Evolutionary conservation across 192 early-diverging fungal genomes (phyloP).

Genomic region (Backusella parvicylindrica): DNA sequence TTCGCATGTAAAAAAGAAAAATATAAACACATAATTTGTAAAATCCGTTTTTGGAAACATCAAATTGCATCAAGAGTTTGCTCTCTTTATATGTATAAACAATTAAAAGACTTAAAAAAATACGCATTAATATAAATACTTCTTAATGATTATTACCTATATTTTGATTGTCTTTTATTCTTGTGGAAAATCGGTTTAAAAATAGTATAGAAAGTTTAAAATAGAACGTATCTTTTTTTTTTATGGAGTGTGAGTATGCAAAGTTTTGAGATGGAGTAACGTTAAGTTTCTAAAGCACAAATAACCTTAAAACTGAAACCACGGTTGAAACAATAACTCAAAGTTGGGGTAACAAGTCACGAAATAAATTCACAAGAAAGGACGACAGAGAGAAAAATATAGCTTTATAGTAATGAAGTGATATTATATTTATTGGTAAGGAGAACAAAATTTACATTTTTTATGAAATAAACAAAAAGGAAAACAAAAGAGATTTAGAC

Average conservation of each 20-base stretch:
- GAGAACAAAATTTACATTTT: not conserved
- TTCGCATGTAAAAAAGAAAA: constrained; percentile 82
- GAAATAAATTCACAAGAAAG: too few species aligned
- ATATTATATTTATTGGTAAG: not conserved
- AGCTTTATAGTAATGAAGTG: not conserved
- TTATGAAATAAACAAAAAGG: not conserved
- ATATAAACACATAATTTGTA: constrained; percentile 9
- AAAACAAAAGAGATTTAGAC: constrained; percentile 52
- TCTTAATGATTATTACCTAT: not conserved
- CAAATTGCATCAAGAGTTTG: not conserved
- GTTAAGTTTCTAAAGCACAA: not conserved
- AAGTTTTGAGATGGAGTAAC: not conserved
- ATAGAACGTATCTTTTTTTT: too few species aligned
- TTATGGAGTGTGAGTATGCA: too few species aligned
- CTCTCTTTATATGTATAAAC: not conserved
- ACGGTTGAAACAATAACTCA: not conserved
- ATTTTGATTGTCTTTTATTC: not conserved
- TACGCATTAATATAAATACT: not conserved
- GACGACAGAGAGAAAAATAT: not conserved
- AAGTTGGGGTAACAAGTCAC: not conserved
- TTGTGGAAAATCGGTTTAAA: not conserved
- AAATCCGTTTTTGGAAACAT: not conserved
- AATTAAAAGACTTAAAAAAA: not conserved
- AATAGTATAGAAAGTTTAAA: too few species aligned
- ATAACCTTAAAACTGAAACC: not conserved